Evolutionary conservation across 257 asterid species (phyloP).

Genomic region (Capsicum pubescens): DNA sequence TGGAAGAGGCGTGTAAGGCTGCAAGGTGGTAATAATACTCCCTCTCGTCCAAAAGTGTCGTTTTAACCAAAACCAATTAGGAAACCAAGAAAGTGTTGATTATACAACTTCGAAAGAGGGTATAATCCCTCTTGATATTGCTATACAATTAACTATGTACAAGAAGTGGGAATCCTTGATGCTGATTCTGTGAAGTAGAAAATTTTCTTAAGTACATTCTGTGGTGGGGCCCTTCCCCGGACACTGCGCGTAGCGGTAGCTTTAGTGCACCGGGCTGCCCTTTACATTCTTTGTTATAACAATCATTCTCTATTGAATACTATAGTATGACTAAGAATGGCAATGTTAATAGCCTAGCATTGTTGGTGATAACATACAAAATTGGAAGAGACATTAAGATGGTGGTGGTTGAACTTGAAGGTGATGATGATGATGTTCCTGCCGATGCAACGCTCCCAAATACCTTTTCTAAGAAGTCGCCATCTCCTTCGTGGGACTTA

Average conservation of each 20-base stretch:
- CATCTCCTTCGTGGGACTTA: conserved; percentile 46
- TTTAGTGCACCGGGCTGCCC: no score
- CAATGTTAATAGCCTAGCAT: conserved; percentile 46
- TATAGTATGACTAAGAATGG: conserved; percentile 37
- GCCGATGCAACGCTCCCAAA: conserved; percentile 65
- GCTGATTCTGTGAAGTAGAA: conserved; percentile 1
- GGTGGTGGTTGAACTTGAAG: conserved; percentile 37
- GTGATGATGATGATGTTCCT: conserved; percentile 43
- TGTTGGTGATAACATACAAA: conserved; percentile 50
- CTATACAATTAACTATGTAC: not conserved
- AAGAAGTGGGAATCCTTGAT: conserved; percentile 29
- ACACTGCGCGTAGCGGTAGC: no score
- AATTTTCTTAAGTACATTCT: conserved; percentile 26
- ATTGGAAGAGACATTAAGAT: conserved; percentile 54
- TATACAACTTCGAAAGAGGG: no score
- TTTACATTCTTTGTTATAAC: not conserved
- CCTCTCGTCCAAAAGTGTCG: not conserved
- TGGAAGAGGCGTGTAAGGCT: not conserved
- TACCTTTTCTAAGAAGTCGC: conserved; percentile 59
- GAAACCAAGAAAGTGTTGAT: not conserved
- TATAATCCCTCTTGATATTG: not conserved
- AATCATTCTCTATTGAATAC: not conserved
- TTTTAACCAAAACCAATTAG: not conserved
- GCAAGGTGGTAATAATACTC: not conserved
- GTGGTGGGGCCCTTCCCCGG: no score